Evolutionary conservation across 2,329 filamentous ascomycete species (phyloP).

Genomic region (Cytospora piceae): DNA sequence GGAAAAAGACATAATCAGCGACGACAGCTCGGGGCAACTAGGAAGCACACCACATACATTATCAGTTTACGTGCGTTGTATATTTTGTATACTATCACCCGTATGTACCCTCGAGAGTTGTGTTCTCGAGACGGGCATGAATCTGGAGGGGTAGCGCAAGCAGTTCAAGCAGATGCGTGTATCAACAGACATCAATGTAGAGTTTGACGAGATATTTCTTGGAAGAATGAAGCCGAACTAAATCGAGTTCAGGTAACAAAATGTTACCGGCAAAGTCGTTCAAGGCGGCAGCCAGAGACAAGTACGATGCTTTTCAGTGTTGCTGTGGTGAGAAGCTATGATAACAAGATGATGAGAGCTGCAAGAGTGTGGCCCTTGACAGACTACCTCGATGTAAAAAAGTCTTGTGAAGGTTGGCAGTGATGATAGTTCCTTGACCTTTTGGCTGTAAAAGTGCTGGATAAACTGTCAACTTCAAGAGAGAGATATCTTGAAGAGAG

Average conservation of each 20-base stretch:
- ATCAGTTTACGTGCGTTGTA: constrained; percentile 46
- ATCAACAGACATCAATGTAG: constrained; percentile 65
- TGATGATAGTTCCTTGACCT: neutral
- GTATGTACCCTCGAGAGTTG: constrained; percentile 59
- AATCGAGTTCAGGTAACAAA: constrained; percentile 11
- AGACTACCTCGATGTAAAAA: neutral
- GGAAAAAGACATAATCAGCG: neutral
- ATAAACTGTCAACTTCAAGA: neutral
- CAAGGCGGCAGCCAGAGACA: constrained; percentile 1
- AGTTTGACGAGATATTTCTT: constrained; percentile 34
- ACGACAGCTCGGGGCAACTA: neutral
- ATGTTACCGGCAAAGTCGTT: constrained; percentile 11
- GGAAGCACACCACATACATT: constrained; percentile 10
- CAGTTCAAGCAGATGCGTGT: constrained; percentile 59
- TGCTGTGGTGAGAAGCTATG: constrained; percentile 1
- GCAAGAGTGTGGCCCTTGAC: neutral
- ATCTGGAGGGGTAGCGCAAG: constrained; percentile 59
- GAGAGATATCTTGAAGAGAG: neutral
- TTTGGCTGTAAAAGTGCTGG: constrained; percentile 1
- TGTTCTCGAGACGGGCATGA: constrained; percentile 60
- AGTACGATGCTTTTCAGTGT: constrained; percentile 1
- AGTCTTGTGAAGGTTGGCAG: neutral
- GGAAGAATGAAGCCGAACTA: constrained; percentile 32
- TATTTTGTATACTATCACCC: constrained; percentile 60
- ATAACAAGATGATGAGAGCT: neutral